Percentiles rank a stretch among this genome's conserved stretches.
phyloP scores from a whole-genome alignment of 441 rosid genomes.

The Gossypium schwendimanii region DNA sequence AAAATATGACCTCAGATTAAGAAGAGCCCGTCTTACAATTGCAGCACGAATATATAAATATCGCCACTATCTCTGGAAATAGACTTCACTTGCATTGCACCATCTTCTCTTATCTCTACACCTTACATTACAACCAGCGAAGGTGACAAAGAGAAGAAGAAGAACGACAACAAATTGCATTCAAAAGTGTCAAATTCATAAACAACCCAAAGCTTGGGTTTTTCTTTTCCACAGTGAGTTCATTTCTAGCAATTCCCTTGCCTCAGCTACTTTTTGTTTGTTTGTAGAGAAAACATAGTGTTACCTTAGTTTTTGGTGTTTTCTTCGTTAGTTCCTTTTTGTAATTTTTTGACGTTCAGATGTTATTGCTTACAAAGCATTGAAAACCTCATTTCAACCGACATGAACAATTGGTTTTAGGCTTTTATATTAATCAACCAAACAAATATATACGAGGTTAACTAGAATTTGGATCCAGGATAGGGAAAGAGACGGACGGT shows the following conservation, averaged over 20 bases:
- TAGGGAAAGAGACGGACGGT: slow-evolving; percentile 8
- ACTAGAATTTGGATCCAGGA: neutral
- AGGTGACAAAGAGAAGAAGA: neutral
- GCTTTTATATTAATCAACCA: neutral
- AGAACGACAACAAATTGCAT: neutral
- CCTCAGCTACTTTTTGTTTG: neutral
- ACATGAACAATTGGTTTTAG: neutral
- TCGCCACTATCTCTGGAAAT: neutral
- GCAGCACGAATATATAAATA: neutral
- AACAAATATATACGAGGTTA: neutral
- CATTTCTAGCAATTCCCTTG: neutral
- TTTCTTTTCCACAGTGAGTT: neutral
- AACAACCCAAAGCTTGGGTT: neutral
- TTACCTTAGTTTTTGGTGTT: neutral
- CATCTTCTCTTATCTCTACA: neutral
- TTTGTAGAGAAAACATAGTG: neutral
- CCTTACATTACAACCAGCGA: neutral
- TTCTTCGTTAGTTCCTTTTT: neutral
- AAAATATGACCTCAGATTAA: neutral
- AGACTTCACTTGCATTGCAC: neutral
- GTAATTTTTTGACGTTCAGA: neutral
- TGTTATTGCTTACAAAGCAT: neutral
- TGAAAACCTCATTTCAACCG: neutral
- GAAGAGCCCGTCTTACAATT: neutral
- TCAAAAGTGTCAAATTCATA: neutral